Conservation (phyloP, 108 stramenopile species). For the Bacterosira constricta region DNA sequence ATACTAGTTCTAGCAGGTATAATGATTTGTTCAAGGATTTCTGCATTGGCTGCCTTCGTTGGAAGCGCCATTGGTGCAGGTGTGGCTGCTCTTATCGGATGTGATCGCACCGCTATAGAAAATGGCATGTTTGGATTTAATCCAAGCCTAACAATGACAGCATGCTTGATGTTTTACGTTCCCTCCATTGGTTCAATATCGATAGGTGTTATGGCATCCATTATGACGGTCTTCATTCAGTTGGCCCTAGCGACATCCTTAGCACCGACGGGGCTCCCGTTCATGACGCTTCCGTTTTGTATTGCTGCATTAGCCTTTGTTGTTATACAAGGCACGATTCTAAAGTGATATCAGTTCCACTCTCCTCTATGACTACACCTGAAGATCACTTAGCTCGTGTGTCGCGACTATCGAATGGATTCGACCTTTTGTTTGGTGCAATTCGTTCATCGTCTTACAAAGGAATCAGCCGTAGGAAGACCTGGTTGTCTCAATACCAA, state of each 20-base stretch:
- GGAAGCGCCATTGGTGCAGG: slow-evolving; percentile 32
- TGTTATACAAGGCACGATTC: slow-evolving; percentile 46
- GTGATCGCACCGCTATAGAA: slow-evolving; percentile 10
- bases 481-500: neutral
- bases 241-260: slow-evolving; percentile 30
- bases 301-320: slow-evolving; percentile 27
- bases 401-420: slow-evolving; percentile 20
- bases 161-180: slow-evolving; percentile 47
- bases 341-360: slow-evolving; percentile 42
- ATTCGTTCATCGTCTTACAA: slow-evolving; percentile 3
- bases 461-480: neutral
- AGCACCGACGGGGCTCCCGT: slow-evolving; percentile 40
- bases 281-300: slow-evolving; percentile 55
- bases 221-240: slow-evolving; percentile 40
- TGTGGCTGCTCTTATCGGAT: slow-evolving; percentile 20
- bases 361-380: slow-evolving; percentile 45
- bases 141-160: slow-evolving; percentile 32
- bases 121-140: slow-evolving; percentile 48
- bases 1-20: slow-evolving; percentile 30
- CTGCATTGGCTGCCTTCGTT: slow-evolving; percentile 31
- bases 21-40: slow-evolving; percentile 37
- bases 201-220: slow-evolving; percentile 25
- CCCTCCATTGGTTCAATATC: slow-evolving; percentile 16
- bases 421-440: slow-evolving; percentile 25
- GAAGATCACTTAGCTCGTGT: slow-evolving; percentile 45